Evolutionary conservation across 2,329 filamentous ascomycete genomes (phyloP).

Genomic region (Sporothrix globosa): DNA sequence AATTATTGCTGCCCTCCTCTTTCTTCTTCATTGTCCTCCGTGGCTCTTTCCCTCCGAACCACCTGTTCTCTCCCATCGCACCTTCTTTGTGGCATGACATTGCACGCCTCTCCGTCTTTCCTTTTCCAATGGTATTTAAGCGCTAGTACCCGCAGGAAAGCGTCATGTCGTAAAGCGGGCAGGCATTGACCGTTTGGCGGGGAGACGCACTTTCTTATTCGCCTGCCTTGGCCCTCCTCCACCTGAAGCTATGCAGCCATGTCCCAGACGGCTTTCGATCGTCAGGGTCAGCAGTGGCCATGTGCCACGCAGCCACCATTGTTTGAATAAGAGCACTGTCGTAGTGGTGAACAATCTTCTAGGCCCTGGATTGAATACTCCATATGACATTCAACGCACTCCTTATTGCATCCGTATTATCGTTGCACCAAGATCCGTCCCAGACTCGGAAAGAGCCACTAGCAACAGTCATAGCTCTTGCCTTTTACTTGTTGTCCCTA

Average conservation of each 20-base stretch:
- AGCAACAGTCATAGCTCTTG: too few species aligned
- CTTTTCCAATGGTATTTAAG: not conserved
- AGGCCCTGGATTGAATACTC: too few species aligned
- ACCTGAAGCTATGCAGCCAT: not conserved
- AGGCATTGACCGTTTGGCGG: not conserved
- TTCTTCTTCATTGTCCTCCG: not conserved
- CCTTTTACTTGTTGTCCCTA: too few species aligned
- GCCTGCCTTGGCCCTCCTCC: not conserved
- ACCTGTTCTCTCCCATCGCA: not conserved
- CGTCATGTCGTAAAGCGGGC: too few species aligned
- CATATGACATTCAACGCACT: too few species aligned
- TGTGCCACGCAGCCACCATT: not conserved
- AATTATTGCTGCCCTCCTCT: not conserved
- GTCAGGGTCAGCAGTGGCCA: slow-evolving; percentile 2
- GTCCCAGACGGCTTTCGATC: not conserved
- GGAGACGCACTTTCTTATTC: not conserved
- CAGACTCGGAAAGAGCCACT: too few species aligned
- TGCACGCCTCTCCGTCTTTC: not conserved
- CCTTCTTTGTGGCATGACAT: not conserved
- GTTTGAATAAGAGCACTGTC: not conserved
- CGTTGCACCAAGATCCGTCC: not conserved
- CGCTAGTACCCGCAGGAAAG: not conserved
- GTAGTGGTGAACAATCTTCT: not conserved
- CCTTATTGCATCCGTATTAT: not conserved
- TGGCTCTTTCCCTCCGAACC: not conserved